Evolutionary conservation across 139 green algal species (phyloP).

Genomic region (Tetradesmus lagerheimii): DNA sequence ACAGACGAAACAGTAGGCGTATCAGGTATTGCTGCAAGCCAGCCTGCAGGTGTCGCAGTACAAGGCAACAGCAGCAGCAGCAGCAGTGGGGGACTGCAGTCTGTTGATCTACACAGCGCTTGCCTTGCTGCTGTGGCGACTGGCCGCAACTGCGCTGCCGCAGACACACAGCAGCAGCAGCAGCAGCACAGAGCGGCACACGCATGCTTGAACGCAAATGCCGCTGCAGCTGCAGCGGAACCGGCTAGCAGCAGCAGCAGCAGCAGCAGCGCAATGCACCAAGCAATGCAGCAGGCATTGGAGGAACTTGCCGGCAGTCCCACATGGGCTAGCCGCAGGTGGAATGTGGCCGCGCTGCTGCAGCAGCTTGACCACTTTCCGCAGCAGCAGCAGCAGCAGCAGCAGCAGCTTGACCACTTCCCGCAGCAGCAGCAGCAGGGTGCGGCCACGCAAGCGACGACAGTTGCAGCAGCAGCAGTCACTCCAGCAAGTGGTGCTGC

Average conservation of each 20-base stretch:
- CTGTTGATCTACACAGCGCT: too few relatives aligned
- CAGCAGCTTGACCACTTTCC: neutral
- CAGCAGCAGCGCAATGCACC: neutral
- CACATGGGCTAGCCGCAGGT: slow-evolving; percentile 11
- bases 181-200: neutral
- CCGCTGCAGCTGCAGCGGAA: neutral
- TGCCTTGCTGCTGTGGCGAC: neutral
- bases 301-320: neutral
- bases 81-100: neutral
- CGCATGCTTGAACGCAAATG: neutral
- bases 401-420: neutral
- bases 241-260: slow-evolving; percentile 13
- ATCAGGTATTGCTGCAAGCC: too few relatives aligned
- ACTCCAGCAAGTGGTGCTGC: too few relatives aligned
- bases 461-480: neutral
- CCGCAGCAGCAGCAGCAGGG: neutral
- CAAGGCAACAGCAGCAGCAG: neutral
- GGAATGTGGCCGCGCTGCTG: slow-evolving; percentile 30
- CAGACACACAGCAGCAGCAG: neutral
- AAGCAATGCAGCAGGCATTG: neutral
- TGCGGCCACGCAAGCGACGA: neutral
- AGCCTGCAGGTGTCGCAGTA: too few relatives aligned
- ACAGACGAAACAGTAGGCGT: too few relatives aligned
- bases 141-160: neutral
- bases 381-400: slow-evolving; percentile 7